These are phyloP conservation scores for Aspergillus sclerotiicarbonarius DNA, from an alignment of 495 filamentous ascomycete species.

Conservation along the genomic window DNA sequence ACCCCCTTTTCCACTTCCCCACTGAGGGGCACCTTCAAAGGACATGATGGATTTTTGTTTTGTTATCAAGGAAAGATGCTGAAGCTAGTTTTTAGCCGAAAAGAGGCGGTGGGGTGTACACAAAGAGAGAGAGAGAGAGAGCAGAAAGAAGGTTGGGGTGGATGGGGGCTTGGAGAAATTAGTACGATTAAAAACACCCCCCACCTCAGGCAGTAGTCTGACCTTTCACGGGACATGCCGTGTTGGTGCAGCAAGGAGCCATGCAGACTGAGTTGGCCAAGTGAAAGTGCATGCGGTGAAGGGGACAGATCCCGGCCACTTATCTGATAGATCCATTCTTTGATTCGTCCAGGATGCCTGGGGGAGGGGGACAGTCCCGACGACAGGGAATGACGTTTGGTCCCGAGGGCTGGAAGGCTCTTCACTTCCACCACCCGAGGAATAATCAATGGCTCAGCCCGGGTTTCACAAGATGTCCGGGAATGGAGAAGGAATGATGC, in stretches of 20 bases:
- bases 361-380: no score
- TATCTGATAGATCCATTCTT: no score
- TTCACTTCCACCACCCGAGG: no score
- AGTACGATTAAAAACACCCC: background rate
- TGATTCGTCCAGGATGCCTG: no score
- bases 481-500: no score
- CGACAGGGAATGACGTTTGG: no score
- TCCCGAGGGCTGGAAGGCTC: no score
- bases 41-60: background rate
- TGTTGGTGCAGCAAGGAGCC: background rate
- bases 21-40: background rate
- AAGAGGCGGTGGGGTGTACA: background rate
- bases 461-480: no score
- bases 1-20: constrained; percentile 16
- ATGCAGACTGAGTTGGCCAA: background rate
- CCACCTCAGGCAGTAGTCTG: background rate
- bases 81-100: background rate
- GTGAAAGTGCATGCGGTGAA: background rate
- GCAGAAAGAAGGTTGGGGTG: background rate
- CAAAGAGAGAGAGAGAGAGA: background rate
- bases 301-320: no score
- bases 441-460: no score
- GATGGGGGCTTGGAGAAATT: background rate
- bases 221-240: background rate
- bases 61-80: no score